Percentiles rank a stretch among this genome's conserved stretches.
Conservation (phyloP, 345 rosid species). For the Salix arbutifolia region DNA sequence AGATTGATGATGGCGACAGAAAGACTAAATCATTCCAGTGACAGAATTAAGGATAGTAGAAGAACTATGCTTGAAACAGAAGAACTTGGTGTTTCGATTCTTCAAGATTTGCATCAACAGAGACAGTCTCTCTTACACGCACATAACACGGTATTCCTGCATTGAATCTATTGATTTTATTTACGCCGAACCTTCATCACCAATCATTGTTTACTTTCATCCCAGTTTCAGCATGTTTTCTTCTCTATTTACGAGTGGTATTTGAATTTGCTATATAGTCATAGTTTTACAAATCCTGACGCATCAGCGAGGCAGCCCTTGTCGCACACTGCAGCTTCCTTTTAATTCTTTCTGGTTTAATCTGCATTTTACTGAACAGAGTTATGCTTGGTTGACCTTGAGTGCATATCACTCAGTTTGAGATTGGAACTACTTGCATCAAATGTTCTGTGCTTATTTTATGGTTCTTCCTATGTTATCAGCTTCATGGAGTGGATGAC, state of each 20-base stretch:
- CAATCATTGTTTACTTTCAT: background rate
- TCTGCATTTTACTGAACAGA: background rate
- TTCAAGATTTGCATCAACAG: constrained; percentile 88
- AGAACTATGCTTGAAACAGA: constrained; percentile 95
- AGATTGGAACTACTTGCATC: background rate
- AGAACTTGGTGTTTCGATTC: constrained; percentile 95
- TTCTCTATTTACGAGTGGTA: background rate
- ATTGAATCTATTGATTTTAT: background rate
- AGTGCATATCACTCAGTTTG: background rate
- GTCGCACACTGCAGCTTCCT: background rate
- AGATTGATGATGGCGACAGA: constrained; percentile 81
- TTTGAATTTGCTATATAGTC: background rate
- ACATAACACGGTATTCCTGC: constrained; percentile 50
- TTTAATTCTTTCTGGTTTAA: background rate
- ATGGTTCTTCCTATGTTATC: constrained; percentile 17
- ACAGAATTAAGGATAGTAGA: constrained; percentile 80
- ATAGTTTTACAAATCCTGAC: background rate
- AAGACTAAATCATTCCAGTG: constrained; percentile 57
- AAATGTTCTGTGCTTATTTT: background rate
- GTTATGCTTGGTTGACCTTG: background rate
- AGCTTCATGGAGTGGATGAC: constrained; percentile 93
- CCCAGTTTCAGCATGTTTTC: background rate
- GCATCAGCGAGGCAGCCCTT: background rate
- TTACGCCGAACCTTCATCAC: background rate
- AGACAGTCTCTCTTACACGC: constrained; percentile 80